These are phyloP conservation scores for Plasmodium knowlesi DNA, from an alignment of 169 alveolate genomes.

Conservation along the genomic window DNA sequence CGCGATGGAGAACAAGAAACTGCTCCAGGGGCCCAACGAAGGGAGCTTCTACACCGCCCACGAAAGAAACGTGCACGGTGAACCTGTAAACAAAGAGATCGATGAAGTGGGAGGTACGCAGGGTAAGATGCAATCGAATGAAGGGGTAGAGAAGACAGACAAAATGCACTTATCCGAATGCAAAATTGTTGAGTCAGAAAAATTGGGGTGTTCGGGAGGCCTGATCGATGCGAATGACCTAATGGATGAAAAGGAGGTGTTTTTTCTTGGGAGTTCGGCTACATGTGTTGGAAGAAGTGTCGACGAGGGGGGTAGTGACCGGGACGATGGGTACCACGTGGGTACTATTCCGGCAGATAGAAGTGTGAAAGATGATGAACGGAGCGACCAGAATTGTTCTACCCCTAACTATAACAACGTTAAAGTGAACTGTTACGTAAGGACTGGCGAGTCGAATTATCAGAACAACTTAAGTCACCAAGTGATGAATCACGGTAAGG, in stretches of 20 bases:
- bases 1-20: slow-evolving; percentile 36
- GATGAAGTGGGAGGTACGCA: background rate
- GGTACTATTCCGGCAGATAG: background rate
- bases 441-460: background rate
- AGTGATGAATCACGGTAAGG: background rate
- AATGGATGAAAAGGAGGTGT: background rate
- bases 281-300: background rate
- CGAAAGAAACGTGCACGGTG: background rate
- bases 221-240: background rate
- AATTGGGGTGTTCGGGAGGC: background rate
- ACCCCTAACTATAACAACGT: background rate
- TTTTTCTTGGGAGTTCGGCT: background rate
- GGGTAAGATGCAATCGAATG: background rate
- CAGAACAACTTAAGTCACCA: background rate
- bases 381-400: background rate
- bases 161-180: background rate
- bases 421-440: background rate
- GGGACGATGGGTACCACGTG: background rate
- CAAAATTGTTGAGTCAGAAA: background rate
- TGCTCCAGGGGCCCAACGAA: slow-evolving; percentile 6
- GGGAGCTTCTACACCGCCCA: slow-evolving; percentile 8
- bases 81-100: background rate
- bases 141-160: background rate
- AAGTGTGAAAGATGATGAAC: background rate
- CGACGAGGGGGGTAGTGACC: background rate